Evolutionary conservation across 176 grass and related monocot genomes (phyloP).

Genomic region (Phoenix dactylifera): DNA sequence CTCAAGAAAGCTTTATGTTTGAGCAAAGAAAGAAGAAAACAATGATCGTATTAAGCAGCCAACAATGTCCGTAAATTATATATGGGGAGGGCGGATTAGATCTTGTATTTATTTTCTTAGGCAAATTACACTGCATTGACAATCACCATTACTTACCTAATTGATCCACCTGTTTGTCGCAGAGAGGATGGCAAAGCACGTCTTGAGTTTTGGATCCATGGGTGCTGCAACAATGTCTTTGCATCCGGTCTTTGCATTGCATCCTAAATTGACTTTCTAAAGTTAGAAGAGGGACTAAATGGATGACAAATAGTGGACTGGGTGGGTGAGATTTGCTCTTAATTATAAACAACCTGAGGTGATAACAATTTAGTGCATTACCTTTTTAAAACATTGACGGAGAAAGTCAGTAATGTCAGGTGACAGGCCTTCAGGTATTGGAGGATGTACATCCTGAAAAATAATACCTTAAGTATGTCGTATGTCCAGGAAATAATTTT

Average conservation of each 20-base stretch:
- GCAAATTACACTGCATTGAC: too few relatives aligned
- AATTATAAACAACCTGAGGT: too few relatives aligned
- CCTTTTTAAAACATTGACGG: conserved; percentile 93
- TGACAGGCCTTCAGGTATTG: conserved; percentile 90
- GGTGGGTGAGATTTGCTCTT: too few relatives aligned
- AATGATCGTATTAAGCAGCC: too few relatives aligned
- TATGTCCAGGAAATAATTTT: too few relatives aligned
- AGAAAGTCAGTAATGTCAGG: conserved; percentile 98
- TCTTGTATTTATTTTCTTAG: too few relatives aligned
- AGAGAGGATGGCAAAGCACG: conserved; percentile 61
- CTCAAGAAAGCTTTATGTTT: too few relatives aligned
- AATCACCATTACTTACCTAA: conserved; percentile 32
- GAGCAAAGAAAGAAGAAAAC: too few relatives aligned
- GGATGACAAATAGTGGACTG: neutral
- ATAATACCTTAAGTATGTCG: neutral
- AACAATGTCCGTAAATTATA: too few relatives aligned
- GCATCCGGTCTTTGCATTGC: conserved; percentile 96
- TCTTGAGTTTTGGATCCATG: conserved; percentile 90
- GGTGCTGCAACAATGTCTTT: conserved; percentile 87
- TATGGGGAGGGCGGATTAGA: too few relatives aligned
- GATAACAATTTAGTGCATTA: conserved; percentile 4
- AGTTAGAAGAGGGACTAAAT: conserved; percentile 26
- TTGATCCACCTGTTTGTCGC: conserved; percentile 37
- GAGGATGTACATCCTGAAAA: conserved; percentile 85
- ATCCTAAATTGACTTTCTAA: conserved; percentile 48